Conservation (phyloP, 176 grass and related monocot species). For the Oryza officinalis region DNA sequence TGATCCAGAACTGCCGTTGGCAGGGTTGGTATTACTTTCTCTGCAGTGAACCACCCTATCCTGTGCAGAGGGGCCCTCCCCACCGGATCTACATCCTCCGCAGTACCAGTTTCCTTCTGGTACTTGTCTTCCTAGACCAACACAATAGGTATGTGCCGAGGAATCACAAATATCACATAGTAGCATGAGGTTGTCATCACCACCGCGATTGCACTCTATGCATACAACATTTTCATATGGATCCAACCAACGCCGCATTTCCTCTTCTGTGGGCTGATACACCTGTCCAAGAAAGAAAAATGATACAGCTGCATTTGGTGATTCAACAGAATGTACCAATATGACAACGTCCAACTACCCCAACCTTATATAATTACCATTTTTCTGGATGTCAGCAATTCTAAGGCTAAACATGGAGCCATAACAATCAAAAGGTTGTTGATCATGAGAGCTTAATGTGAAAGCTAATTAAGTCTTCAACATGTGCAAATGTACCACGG, state of each 20-base stretch:
- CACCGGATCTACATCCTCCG: conserved; percentile 55
- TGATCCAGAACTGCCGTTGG: neutral
- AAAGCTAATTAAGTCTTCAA: neutral
- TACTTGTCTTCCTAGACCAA: conserved; percentile 69
- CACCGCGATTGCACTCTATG: conserved; percentile 77
- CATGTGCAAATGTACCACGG: neutral
- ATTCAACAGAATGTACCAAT: neutral
- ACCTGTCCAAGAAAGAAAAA: conserved; percentile 52
- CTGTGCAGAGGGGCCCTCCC: conserved; percentile 43
- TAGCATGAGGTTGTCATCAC: conserved; percentile 74
- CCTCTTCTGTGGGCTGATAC: conserved; percentile 76
- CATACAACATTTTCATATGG: conserved; percentile 83
- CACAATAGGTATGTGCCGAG: conserved; percentile 83
- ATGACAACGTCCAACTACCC: neutral
- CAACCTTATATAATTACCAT: neutral
- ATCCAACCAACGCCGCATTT: conserved; percentile 65
- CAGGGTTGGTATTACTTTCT: conserved; percentile 13
- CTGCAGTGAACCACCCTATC: conserved; percentile 20
- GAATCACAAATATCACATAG: conserved; percentile 91
- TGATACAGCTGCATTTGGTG: neutral
- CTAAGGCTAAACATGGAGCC: neutral
- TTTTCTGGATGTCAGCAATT: conserved; percentile 20
- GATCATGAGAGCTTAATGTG: conserved; percentile 11
- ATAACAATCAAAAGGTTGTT: neutral
- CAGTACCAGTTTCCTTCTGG: conserved; percentile 85